Percentiles rank a stretch among this genome's conserved stretches.
phyloP scores from a whole-genome alignment of 345 rosid genomes.

The Alliaria petiolata region DNA sequence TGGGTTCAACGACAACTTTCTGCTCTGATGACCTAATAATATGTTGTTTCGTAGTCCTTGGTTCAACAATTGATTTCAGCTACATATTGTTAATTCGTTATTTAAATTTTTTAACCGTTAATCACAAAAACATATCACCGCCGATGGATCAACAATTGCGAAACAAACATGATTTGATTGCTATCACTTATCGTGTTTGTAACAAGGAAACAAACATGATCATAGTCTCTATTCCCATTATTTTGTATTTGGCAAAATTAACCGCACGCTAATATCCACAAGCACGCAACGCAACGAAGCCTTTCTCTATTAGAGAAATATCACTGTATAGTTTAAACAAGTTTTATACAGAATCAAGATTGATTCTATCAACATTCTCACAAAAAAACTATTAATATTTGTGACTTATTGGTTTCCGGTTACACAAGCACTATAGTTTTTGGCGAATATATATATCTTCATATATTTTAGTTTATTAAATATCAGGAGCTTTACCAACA shows the following conservation, averaged over 20 bases:
- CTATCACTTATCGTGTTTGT: too few relatives aligned
- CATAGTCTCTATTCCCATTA: background rate
- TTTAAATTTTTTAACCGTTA: too few relatives aligned
- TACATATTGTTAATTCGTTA: too few relatives aligned
- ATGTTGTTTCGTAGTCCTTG: too few relatives aligned
- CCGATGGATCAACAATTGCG: too few relatives aligned
- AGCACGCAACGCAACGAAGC: background rate
- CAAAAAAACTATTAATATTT: background rate
- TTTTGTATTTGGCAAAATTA: background rate
- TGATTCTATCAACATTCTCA: background rate
- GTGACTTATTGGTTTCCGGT: conserved; percentile 9
- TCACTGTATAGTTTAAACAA: background rate
- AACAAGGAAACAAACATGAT: background rate
- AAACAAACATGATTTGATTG: too few relatives aligned
- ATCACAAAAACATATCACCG: too few relatives aligned
- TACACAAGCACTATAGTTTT: conserved; percentile 13
- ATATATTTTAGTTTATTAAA: background rate
- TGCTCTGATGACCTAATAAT: too few relatives aligned
- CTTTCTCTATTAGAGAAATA: background rate
- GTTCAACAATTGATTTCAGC: too few relatives aligned
- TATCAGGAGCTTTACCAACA: conserved; percentile 25
- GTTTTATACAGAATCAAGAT: background rate
- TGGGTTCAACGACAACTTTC: too few relatives aligned
- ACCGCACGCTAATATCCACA: background rate
- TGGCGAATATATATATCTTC: conserved; percentile 18